These are phyloP conservation scores for Scheffersomyces titani DNA, from an alignment of 1,139 yeast genomes.

Conservation along the genomic window DNA sequence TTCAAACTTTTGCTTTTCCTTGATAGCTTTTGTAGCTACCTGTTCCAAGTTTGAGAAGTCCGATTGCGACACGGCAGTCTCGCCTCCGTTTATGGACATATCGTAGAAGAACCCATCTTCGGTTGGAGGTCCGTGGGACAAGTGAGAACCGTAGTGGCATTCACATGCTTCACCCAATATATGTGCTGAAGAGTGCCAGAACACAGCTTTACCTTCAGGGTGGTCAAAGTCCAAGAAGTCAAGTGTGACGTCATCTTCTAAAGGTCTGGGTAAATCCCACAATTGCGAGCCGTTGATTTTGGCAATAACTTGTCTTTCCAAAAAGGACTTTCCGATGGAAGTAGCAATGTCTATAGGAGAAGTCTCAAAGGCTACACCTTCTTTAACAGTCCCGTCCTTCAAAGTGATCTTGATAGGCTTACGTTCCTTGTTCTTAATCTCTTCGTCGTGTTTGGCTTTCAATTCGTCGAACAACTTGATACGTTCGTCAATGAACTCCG, in stretches of 20 bases:
- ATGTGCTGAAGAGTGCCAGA: slow-evolving; percentile 99
- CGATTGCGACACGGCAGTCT: slow-evolving; percentile 69
- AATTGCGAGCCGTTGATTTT: slow-evolving; percentile 78
- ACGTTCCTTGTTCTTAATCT: slow-evolving; percentile 60
- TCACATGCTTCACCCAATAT: slow-evolving; percentile 98
- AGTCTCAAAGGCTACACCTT: slow-evolving; percentile 86
- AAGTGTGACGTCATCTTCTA: slow-evolving; percentile 70
- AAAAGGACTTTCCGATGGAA: slow-evolving; percentile 77
- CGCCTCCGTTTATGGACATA: slow-evolving; percentile 83
- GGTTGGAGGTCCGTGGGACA: slow-evolving; percentile 91
- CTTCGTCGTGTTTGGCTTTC: slow-evolving; percentile 75
- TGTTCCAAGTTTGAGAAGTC: slow-evolving; percentile 87
- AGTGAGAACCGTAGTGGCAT: slow-evolving; percentile 92
- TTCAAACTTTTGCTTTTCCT: slow-evolving; percentile 95
- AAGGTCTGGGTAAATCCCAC: slow-evolving; percentile 96
- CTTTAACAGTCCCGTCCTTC: slow-evolving; percentile 80
- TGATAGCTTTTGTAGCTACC: slow-evolving; percentile 87
- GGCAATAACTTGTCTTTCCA: slow-evolving; percentile 86
- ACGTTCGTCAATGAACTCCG: slow-evolving; percentile 79
- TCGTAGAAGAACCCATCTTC: slow-evolving; percentile 98
- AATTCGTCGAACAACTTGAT: slow-evolving; percentile 76
- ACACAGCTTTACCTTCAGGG: slow-evolving; percentile 91
- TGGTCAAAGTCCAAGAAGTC: slow-evolving; percentile 70
- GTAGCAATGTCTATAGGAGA: slow-evolving; percentile 85
- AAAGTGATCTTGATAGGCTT: slow-evolving; percentile 73